These are phyloP conservation scores for Myriosclerotinia duriaeana DNA, from an alignment of 2,329 filamentous ascomycete genomes.

Conservation along the genomic window DNA sequence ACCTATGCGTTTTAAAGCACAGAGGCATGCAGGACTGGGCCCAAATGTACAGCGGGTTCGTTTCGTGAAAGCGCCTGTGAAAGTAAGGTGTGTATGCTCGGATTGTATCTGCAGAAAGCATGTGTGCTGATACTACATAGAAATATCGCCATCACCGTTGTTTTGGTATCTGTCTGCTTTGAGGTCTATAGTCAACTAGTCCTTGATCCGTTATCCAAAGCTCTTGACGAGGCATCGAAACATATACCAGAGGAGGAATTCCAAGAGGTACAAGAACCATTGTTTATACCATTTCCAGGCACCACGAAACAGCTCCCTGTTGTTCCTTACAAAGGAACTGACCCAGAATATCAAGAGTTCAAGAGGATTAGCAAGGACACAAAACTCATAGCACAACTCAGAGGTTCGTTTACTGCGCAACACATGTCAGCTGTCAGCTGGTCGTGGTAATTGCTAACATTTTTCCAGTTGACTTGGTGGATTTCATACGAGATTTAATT, in stretches of 20 bases:
- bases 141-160: slow-evolving; percentile 38
- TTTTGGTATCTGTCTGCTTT: slow-evolving; percentile 44
- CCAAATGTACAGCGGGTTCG: slow-evolving; percentile 35
- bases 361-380: slow-evolving; percentile 56
- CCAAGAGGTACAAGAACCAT: slow-evolving; percentile 47
- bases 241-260: slow-evolving; percentile 46
- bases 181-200: slow-evolving; percentile 49
- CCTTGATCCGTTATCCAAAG: slow-evolving; percentile 47
- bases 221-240: slow-evolving; percentile 42
- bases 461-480: slow-evolving; percentile 47
- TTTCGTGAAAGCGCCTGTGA: slow-evolving; percentile 29
- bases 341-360: slow-evolving; percentile 65
- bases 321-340: slow-evolving; percentile 53
- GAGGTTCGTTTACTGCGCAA: slow-evolving; percentile 25
- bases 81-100: slow-evolving; percentile 27
- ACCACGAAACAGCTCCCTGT: slow-evolving; percentile 52
- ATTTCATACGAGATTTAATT: slow-evolving; percentile 46
- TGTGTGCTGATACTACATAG: slow-evolving; percentile 25
- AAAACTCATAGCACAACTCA: slow-evolving; percentile 44
- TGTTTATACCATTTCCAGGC: slow-evolving; percentile 63
- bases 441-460: slow-evolving; percentile 28
- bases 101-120: slow-evolving; percentile 2
- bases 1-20: slow-evolving; percentile 32
- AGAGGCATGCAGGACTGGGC: slow-evolving; percentile 29
- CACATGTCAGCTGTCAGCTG: background rate